These are phyloP conservation scores for Coemansia sp. DNA, from an alignment of 192 early-diverging fungal genomes.

Conservation along the genomic window DNA sequence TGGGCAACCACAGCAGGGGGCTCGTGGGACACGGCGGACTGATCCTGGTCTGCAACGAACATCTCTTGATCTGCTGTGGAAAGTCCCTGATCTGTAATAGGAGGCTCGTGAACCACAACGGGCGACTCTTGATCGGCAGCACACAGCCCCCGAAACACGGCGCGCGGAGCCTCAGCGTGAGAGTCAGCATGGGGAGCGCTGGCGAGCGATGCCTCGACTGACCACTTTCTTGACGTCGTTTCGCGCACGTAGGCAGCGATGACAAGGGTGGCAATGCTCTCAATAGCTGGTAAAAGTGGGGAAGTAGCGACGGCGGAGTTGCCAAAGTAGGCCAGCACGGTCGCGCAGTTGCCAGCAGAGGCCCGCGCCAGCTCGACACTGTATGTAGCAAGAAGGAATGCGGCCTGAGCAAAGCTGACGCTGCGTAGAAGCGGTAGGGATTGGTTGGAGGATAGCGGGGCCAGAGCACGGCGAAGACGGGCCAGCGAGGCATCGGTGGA, in stretches of 20 bases:
- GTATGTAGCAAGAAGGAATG: constrained; percentile 81
- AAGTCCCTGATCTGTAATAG: not conserved
- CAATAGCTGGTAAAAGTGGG: constrained; percentile 69
- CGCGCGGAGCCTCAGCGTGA: not conserved
- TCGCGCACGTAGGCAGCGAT: constrained; percentile 42
- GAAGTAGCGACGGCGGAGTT: constrained; percentile 83
- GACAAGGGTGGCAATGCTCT: constrained; percentile 70
- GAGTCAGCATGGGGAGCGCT: constrained; percentile 4
- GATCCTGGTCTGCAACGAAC: constrained; percentile 5
- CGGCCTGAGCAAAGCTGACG: constrained; percentile 69
- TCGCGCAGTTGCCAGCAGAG: constrained; percentile 63
- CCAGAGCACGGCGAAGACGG: constrained; percentile 52
- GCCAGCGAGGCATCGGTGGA: constrained; percentile 26
- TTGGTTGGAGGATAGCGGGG: constrained; percentile 55
- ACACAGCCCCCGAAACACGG: not conserved
- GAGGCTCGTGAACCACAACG: not conserved
- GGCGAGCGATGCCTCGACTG: constrained; percentile 28
- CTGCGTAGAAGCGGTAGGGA: constrained; percentile 60
- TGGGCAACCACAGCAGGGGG: constrained; percentile 41
- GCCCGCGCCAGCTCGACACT: constrained; percentile 81
- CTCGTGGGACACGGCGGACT: not conserved
- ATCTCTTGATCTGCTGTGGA: not conserved
- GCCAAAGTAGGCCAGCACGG: constrained; percentile 78
- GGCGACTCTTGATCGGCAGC: not conserved
- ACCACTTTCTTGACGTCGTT: constrained; percentile 37